Evolutionary conservation across 139 green algal genomes (phyloP).

Genomic region (Tetraselmis chui): DNA sequence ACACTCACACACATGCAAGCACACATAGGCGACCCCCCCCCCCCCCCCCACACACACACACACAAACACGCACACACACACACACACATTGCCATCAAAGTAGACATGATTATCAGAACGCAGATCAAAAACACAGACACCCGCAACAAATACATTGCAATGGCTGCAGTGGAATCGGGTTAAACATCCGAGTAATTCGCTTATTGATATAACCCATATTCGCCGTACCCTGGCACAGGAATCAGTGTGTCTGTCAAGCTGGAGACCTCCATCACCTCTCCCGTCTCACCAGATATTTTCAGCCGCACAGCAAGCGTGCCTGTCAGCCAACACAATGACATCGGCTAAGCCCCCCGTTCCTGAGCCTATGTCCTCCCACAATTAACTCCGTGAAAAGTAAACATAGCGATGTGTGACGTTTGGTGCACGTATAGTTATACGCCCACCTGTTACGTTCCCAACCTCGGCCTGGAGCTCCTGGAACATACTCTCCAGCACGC

Average conservation of each 20-base stretch:
- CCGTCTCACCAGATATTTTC: conserved; percentile 14
- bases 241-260: conserved; percentile 52
- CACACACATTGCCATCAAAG: too few relatives aligned
- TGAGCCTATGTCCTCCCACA: too few relatives aligned
- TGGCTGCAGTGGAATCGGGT: neutral
- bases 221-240: conserved; percentile 25
- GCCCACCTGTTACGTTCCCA: conserved; percentile 2
- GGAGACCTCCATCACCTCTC: conserved; percentile 19
- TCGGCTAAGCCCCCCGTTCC: too few relatives aligned
- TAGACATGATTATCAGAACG: too few relatives aligned
- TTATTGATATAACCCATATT: too few relatives aligned
- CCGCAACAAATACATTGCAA: neutral
- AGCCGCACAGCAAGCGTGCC: conserved; percentile 33
- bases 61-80: too few relatives aligned
- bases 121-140: too few relatives aligned
- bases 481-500: conserved; percentile 31
- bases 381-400: neutral
- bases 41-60: too few relatives aligned
- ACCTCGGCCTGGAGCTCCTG: conserved; percentile 21
- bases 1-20: too few relatives aligned
- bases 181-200: neutral
- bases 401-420: neutral
- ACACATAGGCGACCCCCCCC: too few relatives aligned
- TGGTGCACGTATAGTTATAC: conserved; percentile 2
- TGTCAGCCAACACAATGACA: conserved; percentile 19